These are phyloP conservation scores for Mycena chlorophos DNA, from an alignment of 768 basidiomycete species.

Conservation along the genomic window DNA sequence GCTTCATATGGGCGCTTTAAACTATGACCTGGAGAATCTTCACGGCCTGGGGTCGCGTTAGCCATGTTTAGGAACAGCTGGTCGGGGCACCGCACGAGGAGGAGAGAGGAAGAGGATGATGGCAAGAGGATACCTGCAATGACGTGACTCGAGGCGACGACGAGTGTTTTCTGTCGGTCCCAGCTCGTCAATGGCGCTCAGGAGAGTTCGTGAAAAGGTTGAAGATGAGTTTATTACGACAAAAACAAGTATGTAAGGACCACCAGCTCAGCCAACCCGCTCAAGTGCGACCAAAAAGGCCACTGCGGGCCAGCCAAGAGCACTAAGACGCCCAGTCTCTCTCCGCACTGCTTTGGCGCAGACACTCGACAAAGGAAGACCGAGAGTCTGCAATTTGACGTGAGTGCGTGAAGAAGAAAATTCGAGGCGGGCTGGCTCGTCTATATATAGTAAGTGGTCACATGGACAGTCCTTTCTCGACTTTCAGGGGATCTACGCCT, in stretches of 20 bases:
- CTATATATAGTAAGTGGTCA: neutral
- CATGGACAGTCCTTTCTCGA: neutral
- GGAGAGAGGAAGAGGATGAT: conserved; percentile 35
- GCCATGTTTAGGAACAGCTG: conserved; percentile 64
- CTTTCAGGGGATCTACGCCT: neutral
- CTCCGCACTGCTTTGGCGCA: conserved; percentile 47
- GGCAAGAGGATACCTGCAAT: conserved; percentile 22
- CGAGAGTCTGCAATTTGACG: conserved; percentile 45
- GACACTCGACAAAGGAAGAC: conserved; percentile 33
- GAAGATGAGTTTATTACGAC: conserved; percentile 30
- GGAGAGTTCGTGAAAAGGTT: too few species aligned
- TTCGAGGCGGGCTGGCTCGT: neutral
- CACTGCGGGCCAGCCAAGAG: conserved; percentile 31
- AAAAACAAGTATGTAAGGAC: conserved; percentile 32
- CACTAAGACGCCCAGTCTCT: conserved; percentile 39
- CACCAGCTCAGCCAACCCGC: conserved; percentile 39
- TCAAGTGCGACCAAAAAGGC: conserved; percentile 15
- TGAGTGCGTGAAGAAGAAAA: conserved; percentile 40
- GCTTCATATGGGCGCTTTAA: conserved; percentile 72
- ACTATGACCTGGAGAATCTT: conserved; percentile 16
- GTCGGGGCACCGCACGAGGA: conserved; percentile 83
- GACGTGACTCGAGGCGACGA: too few species aligned
- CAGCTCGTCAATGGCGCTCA: too few species aligned
- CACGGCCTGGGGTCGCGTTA: conserved; percentile 75
- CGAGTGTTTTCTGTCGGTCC: too few species aligned